Base-by-base conservation (phyloP, 2,329 filamentous ascomycete genomes). In the Talaromyces sp. region DNA sequence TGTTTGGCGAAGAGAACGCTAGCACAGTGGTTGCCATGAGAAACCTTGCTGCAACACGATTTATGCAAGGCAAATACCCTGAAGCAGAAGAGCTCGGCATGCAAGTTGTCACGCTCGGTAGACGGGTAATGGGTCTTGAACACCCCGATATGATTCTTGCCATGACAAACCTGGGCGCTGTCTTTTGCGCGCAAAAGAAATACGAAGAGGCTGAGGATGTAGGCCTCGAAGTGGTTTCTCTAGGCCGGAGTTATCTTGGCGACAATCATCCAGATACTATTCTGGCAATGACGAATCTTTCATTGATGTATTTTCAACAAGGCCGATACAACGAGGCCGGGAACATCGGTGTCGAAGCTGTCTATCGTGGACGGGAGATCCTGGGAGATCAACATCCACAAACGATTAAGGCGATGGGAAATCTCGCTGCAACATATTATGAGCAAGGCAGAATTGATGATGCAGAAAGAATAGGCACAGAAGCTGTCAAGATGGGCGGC, bases 101-200 rank as follows among this genome's bases (percentile, higher is more conserved):
- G 8, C 44, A 57, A 46, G 53, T 55, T 1, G 54, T 61, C 11
- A 16, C 44, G 11, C 41, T 20, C 19, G 52, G 56, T 9, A 40
- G 55, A 30, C 19, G 16, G 2, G 37, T 19, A 3, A 47, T 61
- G 14, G 54, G 58, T 19, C 45, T 47, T 33, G 51, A 32, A 4
- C 56, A 61, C 17, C 56, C 58, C 11, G 54, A 54, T n/a, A 61
- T 56, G 2, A 39, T 61, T 2, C 54, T 59, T 51, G 56, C 58
- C 9, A 45, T 59, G 14, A 47, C 44, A 16, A 59, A 61, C 17
- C 56, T 61, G 39, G 58, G 49, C 3, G 57, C 56, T 7, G 53
- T 56, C 20, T 54, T 41, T 16, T 51, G 52, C 6, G 43, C 42
- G n/a, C 56, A 47, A 10, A 56, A 51, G n/a, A 44, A 33, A 3